Evolutionary conservation across 2,329 filamentous ascomycete species (phyloP).

Genomic region (Microthyrium microscopicum): DNA sequence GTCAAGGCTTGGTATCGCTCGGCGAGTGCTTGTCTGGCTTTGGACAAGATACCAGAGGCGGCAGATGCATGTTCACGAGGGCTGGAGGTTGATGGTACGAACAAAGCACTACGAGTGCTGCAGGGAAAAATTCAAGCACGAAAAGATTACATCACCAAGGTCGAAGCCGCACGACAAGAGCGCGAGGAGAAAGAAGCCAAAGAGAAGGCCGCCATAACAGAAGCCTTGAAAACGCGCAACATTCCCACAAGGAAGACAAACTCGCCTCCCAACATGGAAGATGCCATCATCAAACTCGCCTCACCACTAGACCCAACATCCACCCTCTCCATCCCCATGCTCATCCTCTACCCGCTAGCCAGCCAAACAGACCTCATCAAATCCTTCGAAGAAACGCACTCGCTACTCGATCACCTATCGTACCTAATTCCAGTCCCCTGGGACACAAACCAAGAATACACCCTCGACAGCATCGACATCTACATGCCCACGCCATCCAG

Average conservation of each 20-base stretch:
- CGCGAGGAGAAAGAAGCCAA: conserved; percentile 37
- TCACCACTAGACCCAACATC: conserved; percentile 59
- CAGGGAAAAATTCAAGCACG: conserved; percentile 46
- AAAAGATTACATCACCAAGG: conserved; percentile 37
- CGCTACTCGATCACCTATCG: conserved; percentile 57
- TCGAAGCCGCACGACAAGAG: conserved; percentile 39
- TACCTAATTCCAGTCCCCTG: conserved; percentile 84
- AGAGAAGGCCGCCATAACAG: conserved; percentile 35
- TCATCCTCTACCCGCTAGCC: conserved; percentile 72
- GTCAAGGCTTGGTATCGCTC: conserved; percentile 87
- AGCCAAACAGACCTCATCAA: conserved; percentile 85
- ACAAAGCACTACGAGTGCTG: conserved; percentile 48
- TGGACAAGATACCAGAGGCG: conserved; percentile 66
- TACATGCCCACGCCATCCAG: conserved; percentile 73
- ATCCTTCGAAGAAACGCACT: conserved; percentile 61
- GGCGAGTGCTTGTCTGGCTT: conserved; percentile 56
- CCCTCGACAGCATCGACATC: conserved; percentile 52
- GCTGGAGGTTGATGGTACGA: conserved; percentile 52
- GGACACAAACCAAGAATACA: conserved; percentile 57
- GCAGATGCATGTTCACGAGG: conserved; percentile 62
- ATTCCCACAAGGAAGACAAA: conserved; percentile 51
- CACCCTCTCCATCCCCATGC: conserved; percentile 55
- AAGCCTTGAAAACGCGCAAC: conserved; percentile 47
- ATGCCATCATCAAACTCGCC: conserved; percentile 54
- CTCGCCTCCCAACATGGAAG: conserved; percentile 73